phyloP scores from a whole-genome alignment of 2,329 filamentous ascomycete species.

The Fusarium chlamydosporum region DNA sequence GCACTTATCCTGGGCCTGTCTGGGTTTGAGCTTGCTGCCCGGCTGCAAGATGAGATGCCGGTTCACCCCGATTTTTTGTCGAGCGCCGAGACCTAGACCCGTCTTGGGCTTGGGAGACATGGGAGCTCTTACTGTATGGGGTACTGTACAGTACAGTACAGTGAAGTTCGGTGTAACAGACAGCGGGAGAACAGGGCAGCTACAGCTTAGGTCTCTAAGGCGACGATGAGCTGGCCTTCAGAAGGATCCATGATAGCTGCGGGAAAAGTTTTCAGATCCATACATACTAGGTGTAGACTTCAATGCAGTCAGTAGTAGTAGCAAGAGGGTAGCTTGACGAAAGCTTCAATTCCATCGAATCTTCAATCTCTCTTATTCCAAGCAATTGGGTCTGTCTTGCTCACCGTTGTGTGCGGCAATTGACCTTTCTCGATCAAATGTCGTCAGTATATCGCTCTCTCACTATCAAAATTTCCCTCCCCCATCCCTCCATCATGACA shows the following conservation, averaged over 20 bases:
- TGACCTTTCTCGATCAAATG: constrained; percentile 27
- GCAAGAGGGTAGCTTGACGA: background rate
- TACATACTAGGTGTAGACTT: background rate
- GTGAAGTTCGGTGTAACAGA: constrained; percentile 6
- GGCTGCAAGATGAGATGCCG: constrained; percentile 54
- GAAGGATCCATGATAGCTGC: constrained; percentile 30
- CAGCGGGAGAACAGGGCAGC: background rate
- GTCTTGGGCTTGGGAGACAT: constrained; percentile 39
- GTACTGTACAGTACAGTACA: constrained; percentile 31
- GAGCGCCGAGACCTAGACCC: constrained; percentile 52
- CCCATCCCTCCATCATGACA: constrained; percentile 45
- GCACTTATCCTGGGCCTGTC: constrained; percentile 20
- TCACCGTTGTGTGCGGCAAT: constrained; percentile 13
- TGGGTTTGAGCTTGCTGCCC: constrained; percentile 39
- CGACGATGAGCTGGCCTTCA: constrained; percentile 34
- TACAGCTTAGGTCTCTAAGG: constrained; percentile 1
- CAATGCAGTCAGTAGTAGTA: background rate
- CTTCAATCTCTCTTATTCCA: background rate
- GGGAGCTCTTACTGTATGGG: constrained; percentile 41
- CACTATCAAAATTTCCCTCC: constrained; percentile 13
- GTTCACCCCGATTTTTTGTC: constrained; percentile 56
- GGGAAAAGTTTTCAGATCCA: constrained; percentile 29
- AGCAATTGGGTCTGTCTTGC: background rate
- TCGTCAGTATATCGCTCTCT: constrained; percentile 30
- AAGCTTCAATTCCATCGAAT: background rate